phyloP scores from a whole-genome alignment of 768 basidiomycete species.

The Boletales sp. region DNA sequence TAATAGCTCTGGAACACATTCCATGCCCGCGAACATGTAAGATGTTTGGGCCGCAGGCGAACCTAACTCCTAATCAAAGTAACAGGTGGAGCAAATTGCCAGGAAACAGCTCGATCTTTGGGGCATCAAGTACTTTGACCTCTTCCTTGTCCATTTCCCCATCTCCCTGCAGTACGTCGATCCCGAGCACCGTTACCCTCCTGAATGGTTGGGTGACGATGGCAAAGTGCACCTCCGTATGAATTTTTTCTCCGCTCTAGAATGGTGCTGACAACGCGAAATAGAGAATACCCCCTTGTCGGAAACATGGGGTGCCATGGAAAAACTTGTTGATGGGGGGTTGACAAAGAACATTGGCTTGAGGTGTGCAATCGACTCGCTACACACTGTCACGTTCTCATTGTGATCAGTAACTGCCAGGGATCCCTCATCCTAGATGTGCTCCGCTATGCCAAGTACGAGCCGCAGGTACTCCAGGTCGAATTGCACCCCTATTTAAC shows the following conservation, averaged over 20 bases:
- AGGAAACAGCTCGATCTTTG: constrained; percentile 72
- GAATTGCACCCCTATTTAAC: constrained; percentile 57
- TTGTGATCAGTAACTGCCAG: constrained; percentile 58
- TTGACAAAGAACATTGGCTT: constrained; percentile 77
- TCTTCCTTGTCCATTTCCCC: constrained; percentile 85
- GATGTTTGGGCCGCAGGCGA: constrained; percentile 11
- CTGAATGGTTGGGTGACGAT: constrained; percentile 79
- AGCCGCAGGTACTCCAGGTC: constrained; percentile 56
- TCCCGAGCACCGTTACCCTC: constrained; percentile 70
- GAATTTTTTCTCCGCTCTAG: constrained; percentile 11
- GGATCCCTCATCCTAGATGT: constrained; percentile 73
- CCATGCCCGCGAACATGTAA: constrained; percentile 74
- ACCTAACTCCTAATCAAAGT: background rate
- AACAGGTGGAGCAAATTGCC: constrained; percentile 50
- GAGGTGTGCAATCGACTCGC: constrained; percentile 38
- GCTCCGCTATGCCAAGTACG: constrained; percentile 68
- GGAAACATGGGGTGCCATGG: constrained; percentile 84
- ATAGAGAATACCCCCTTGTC: constrained; percentile 65
- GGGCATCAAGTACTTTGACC: constrained; percentile 83
- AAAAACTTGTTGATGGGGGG: constrained; percentile 69
- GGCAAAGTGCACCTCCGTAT: constrained; percentile 62
- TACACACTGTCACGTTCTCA: background rate
- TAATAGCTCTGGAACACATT: constrained; percentile 83
- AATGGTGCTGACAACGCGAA: background rate
- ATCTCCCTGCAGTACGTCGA: constrained; percentile 79